phyloP scores from a whole-genome alignment of 2,329 filamentous ascomycete species.

The Elsinoe necatrix region DNA sequence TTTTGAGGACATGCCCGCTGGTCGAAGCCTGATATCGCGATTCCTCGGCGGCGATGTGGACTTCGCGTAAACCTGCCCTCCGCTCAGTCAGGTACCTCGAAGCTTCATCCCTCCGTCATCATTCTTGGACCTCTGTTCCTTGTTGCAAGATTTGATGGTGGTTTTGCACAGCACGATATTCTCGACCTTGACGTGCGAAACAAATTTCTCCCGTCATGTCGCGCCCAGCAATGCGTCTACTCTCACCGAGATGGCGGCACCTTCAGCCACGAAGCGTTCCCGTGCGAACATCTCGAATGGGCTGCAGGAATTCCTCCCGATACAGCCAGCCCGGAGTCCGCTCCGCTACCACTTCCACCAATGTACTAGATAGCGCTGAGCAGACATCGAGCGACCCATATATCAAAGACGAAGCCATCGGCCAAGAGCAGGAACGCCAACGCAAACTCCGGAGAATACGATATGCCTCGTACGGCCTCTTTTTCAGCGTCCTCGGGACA shows the following conservation, averaged over 20 bases:
- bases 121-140: no score
- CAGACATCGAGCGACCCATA: slow-evolving; percentile 22
- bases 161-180: no score
- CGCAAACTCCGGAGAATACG: slow-evolving; percentile 29
- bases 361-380: slow-evolving; percentile 10
- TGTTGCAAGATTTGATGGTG: no score
- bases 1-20: neutral
- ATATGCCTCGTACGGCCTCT: slow-evolving; percentile 30
- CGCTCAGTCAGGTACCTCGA: neutral
- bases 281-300: slow-evolving; percentile 17
- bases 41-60: neutral
- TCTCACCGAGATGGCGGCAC: slow-evolving; percentile 17
- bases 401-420: slow-evolving; percentile 20
- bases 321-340: slow-evolving; percentile 30
- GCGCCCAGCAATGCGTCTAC: slow-evolving; percentile 18
- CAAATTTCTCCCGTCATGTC: slow-evolving; percentile 6
- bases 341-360: slow-evolving; percentile 21
- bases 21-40: neutral
- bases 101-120: neutral
- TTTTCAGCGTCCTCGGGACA: slow-evolving; percentile 27
- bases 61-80: neutral
- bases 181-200: no score
- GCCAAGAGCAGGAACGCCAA: slow-evolving; percentile 25
- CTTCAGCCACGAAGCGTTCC: neutral
- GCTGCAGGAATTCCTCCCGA: slow-evolving; percentile 25